Evolutionary conservation across 2,329 filamentous ascomycete species (phyloP).

Genomic region (Colletotrichum kahawae): DNA sequence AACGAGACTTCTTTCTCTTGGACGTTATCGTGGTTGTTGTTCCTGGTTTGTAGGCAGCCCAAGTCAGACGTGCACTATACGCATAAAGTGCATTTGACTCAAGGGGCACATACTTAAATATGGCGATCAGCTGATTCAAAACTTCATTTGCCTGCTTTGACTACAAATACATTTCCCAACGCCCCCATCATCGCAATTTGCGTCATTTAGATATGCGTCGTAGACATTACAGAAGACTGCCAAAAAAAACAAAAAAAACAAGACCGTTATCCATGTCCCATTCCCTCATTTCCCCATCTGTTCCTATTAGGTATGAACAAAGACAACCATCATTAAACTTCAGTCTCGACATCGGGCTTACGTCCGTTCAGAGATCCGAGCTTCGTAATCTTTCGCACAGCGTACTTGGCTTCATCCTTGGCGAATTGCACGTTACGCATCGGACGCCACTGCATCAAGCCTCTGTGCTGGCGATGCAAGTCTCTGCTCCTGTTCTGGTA

Average conservation of each 20-base stretch:
- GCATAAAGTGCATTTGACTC: fast-evolving
- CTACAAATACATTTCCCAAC: not conserved
- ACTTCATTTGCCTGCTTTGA: constrained; percentile 4
- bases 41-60: too few relatives aligned
- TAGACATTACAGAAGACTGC: not conserved
- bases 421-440: constrained; percentile 86
- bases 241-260: not conserved
- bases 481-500: constrained; percentile 73
- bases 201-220: not conserved
- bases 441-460: constrained; percentile 94
- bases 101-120: fast-evolving
- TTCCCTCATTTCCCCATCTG: not conserved
- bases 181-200: not conserved
- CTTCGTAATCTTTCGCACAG: constrained; percentile 75
- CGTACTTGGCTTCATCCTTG: constrained; percentile 85
- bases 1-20: too few relatives aligned
- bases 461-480: constrained; percentile 84
- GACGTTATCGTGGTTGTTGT: too few relatives aligned
- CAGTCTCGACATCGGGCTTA: constrained; percentile 88
- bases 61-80: not conserved
- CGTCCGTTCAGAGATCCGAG: constrained; percentile 80
- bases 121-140: not conserved
- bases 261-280: not conserved
- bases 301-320: not conserved
- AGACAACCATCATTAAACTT: constrained; percentile 48